Base-by-base conservation (phyloP, 306 rosid genomes). In the Herpetospermum pedunculosum region DNA sequence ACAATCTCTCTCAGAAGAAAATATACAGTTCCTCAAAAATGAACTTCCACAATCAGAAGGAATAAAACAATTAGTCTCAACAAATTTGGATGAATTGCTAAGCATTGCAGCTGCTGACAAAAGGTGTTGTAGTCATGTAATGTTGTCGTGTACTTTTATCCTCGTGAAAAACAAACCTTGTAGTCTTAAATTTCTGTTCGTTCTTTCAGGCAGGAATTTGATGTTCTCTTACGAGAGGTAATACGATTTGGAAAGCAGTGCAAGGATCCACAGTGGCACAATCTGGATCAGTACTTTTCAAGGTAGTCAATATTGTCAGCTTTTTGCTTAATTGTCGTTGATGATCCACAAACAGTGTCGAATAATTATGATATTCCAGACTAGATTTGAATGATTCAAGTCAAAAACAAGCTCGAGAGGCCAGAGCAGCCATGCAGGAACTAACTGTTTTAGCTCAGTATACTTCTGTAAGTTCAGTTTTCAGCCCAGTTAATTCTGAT, bases 251-350 rank as follows among this genome's bases (percentile, higher is more conserved):
- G 97, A 75, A 77, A 95, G 70, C 76, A 73, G 75, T 95, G 99
- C 84, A 95, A 92, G 80, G 95, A 95, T 79, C 92, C 97, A 44
- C 91, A 83, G 65, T 95, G 92, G 97, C 97, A 95, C 88, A 88
- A 81, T 64, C 83, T 95, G 72, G 85, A 84, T 73, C 86, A 91
- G 62, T 84, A 82, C 83, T 95, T 95, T 81, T 77, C 86, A 37
- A 85, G 84, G 99, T 87, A 83, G 28, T 79, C 67, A 64, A 6
- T 40, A 49, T 78, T 9, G 30, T 74, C 40, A 69, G 65, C 75
- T 13, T 73, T 77, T 55, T 69, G 40, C 21, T 55, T 18, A 29
- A 44, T 71, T 74, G 11, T 77, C 35, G 18, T 28, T 76, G 74
- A 63, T 57, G 64, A 57, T 44, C 67, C 47, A 30, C 65, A 77